These are phyloP conservation scores for Globisporangium perplexum DNA, from an alignment of 352 stramenopile species.

Conservation along the genomic window DNA sequence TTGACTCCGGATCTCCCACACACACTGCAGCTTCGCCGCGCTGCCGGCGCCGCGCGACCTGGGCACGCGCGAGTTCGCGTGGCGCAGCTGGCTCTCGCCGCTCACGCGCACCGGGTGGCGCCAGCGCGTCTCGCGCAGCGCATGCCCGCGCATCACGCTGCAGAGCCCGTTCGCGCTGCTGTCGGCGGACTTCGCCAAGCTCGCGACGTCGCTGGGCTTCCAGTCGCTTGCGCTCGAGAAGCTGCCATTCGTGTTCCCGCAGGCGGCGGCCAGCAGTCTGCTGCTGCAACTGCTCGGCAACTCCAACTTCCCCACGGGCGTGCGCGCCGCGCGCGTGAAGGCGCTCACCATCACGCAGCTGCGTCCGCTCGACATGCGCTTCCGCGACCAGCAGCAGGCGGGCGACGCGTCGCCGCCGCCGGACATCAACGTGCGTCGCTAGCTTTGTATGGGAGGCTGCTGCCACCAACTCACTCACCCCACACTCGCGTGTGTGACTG, in stretches of 20 bases:
- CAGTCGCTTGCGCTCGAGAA: constrained; percentile 57
- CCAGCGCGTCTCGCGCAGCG: constrained; percentile 35
- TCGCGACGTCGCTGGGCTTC: constrained; percentile 72
- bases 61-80: constrained; percentile 74
- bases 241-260: constrained; percentile 73
- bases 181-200: constrained; percentile 71
- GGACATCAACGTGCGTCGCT: constrained; percentile 38
- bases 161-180: constrained; percentile 66
- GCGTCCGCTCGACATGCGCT: constrained; percentile 63
- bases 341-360: constrained; percentile 74
- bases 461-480: constrained; percentile 2
- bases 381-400: constrained; percentile 27
- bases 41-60: constrained; percentile 66
- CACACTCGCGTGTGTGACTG: neutral
- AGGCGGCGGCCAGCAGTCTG: constrained; percentile 53
- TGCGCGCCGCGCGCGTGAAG: constrained; percentile 49
- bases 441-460: too few relatives aligned
- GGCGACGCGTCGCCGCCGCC: constrained; percentile 12
- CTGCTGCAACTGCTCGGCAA: constrained; percentile 78
- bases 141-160: constrained; percentile 71
- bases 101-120: constrained; percentile 57
- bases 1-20: too few relatives aligned
- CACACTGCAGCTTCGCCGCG: constrained; percentile 47
- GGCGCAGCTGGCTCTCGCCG: constrained; percentile 62
- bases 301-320: constrained; percentile 68